Evolutionary conservation across 345 rosid genomes (phyloP).

Genomic region (Brassica nigra): DNA sequence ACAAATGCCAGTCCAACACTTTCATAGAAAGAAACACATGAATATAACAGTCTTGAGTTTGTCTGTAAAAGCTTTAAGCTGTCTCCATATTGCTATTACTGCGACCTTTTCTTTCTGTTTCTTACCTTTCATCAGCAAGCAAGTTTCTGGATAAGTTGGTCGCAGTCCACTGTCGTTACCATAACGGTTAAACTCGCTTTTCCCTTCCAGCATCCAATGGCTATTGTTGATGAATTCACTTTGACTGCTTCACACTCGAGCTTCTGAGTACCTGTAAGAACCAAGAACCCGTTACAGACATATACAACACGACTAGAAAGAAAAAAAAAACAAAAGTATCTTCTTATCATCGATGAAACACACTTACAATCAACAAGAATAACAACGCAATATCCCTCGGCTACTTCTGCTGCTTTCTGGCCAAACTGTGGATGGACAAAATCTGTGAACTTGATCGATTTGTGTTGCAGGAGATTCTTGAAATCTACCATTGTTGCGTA

Average conservation of each 20-base stretch:
- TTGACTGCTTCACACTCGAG: constrained; percentile 37
- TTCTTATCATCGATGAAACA: background rate
- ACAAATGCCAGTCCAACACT: too few relatives aligned
- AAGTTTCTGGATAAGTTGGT: constrained; percentile 77
- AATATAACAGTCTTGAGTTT: background rate
- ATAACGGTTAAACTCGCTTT: constrained; percentile 72
- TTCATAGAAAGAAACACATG: background rate
- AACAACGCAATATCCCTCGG: constrained; percentile 82
- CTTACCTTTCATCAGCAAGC: constrained; percentile 39
- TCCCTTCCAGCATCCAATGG: constrained; percentile 97
- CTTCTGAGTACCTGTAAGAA: constrained; percentile 46
- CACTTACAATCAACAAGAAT: constrained; percentile 59
- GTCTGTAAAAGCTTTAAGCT: background rate
- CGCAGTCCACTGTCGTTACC: constrained; percentile 85
- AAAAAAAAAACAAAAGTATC: background rate
- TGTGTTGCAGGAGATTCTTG: constrained; percentile 79
- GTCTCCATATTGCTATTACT: background rate
- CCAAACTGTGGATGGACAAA: constrained; percentile 68
- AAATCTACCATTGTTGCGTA: constrained; percentile 65
- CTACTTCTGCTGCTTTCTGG: constrained; percentile 67
- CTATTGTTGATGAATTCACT: constrained; percentile 58
- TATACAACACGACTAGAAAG: background rate
- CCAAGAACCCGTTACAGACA: background rate
- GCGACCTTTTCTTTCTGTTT: constrained; percentile 14
- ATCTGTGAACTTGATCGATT: constrained; percentile 70